Conservation (phyloP, 2,329 filamentous ascomycete species). For the Calonectria pseudoturangicola region DNA sequence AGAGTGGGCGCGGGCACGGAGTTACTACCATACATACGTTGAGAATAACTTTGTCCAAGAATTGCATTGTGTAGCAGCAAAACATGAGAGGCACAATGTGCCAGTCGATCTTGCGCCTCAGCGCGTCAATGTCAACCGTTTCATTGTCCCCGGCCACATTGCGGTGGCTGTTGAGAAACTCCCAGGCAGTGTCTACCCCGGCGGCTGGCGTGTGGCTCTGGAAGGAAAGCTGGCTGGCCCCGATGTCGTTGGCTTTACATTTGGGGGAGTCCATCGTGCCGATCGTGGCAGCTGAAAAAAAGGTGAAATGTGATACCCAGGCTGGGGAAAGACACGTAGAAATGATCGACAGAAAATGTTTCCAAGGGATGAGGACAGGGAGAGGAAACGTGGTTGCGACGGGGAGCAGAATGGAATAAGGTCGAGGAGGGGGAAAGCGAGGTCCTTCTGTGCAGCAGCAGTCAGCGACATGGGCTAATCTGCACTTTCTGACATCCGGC, state of each 20-base stretch:
- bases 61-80: constrained; percentile 76
- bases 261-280: constrained; percentile 31
- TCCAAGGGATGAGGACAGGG: constrained; percentile 15
- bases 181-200: constrained; percentile 67
- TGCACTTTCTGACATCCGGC: constrained; percentile 2
- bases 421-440: neutral
- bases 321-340: constrained; percentile 22
- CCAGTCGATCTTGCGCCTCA: constrained; percentile 75
- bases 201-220: constrained; percentile 6
- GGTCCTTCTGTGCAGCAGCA: neutral
- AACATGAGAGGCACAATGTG: constrained; percentile 78
- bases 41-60: constrained; percentile 78
- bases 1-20: constrained; percentile 20
- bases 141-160: constrained; percentile 59
- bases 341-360: constrained; percentile 3
- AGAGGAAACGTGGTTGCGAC: neutral
- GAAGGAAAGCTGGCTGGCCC: constrained; percentile 37
- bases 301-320: constrained; percentile 11
- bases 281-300: constrained; percentile 1
- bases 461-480: neutral
- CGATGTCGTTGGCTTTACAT: constrained; percentile 29
- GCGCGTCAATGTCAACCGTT: constrained; percentile 64
- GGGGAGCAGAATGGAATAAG: neutral
- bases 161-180: constrained; percentile 65
- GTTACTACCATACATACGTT: constrained; percentile 67